Percentiles rank a stretch among this genome's conserved stretches.
phyloP scores from a whole-genome alignment of 352 stramenopile genomes.

The Globisporangium polare region DNA sequence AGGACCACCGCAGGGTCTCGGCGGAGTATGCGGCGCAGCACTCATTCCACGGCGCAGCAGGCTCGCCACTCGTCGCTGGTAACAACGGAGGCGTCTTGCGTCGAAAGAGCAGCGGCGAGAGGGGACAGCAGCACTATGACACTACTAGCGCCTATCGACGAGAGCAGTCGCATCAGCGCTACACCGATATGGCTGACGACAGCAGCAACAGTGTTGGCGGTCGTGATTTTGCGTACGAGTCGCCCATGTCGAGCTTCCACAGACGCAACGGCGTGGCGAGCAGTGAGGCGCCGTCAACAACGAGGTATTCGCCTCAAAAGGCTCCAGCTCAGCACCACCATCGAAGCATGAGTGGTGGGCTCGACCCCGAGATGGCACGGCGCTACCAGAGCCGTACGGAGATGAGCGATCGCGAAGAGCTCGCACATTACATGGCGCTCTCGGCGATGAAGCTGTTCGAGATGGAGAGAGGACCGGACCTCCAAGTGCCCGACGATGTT shows the following conservation, averaged over 20 bases:
- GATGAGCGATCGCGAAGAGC: slow-evolving; percentile 23
- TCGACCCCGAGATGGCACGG: slow-evolving; percentile 6
- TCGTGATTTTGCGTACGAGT: neutral
- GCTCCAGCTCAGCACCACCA: neutral
- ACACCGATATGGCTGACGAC: slow-evolving; percentile 1
- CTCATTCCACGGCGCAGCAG: slow-evolving; percentile 1
- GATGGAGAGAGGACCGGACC: slow-evolving; percentile 40
- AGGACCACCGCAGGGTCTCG: slow-evolving; percentile 6
- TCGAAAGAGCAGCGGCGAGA: neutral
- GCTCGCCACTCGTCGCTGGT: neutral
- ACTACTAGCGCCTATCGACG: slow-evolving; percentile 5
- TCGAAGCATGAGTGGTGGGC: neutral
- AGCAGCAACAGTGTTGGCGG: neutral
- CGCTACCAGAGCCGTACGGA: slow-evolving; percentile 1
- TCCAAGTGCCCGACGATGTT: slow-evolving; percentile 54
- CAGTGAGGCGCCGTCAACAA: neutral
- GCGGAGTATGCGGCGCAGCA: slow-evolving; percentile 2
- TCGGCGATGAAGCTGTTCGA: slow-evolving; percentile 78
- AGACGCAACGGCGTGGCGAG: neutral
- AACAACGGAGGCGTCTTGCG: neutral
- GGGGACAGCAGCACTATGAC: neutral
- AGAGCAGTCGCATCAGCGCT: slow-evolving; percentile 1
- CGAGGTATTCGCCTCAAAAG: neutral
- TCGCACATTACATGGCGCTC: slow-evolving; percentile 63
- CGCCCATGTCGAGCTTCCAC: slow-evolving; percentile 4